Conservation (phyloP, 805 yeast species). For the Starmerella ratchasimensis region DNA sequence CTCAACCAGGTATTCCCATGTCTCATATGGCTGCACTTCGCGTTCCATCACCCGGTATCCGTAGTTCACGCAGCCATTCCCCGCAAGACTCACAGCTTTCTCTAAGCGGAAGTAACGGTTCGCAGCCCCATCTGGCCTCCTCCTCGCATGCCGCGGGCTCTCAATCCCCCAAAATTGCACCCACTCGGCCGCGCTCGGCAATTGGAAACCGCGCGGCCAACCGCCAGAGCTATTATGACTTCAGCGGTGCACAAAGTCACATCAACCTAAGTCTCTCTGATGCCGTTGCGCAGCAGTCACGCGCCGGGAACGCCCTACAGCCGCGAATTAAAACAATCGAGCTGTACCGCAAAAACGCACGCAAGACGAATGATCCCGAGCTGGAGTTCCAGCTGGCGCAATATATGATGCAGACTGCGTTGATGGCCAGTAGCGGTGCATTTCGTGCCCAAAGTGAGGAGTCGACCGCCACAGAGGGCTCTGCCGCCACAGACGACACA, state of each 20-base stretch:
- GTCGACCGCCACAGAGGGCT: not conserved
- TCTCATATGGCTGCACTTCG: not conserved
- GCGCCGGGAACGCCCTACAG: conserved; percentile 30
- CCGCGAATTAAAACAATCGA: conserved; percentile 78
- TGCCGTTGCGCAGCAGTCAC: conserved; percentile 1
- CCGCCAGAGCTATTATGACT: conserved; percentile 13
- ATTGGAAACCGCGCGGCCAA: conserved; percentile 2
- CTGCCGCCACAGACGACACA: not conserved
- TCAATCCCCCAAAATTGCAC: too few relatives aligned
- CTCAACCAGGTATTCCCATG: too few relatives aligned
- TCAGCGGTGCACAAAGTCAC: not conserved
- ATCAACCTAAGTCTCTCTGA: conserved; percentile 5
- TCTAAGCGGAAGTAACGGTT: too few relatives aligned
- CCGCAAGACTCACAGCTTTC: too few relatives aligned
- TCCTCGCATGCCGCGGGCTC: too few relatives aligned
- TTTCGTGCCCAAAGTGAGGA: too few relatives aligned
- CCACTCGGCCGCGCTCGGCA: conserved; percentile 1
- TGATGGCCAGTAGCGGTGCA: conserved; percentile 26
- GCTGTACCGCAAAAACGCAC: conserved; percentile 72
- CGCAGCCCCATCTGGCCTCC: too few relatives aligned
- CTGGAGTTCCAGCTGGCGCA: conserved; percentile 86
- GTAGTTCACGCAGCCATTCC: too few relatives aligned
- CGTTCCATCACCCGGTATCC: too few relatives aligned
- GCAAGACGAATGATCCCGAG: conserved; percentile 69
- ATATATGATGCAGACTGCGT: conserved; percentile 74